Evolutionary conservation across 2,329 filamentous ascomycete species (phyloP), one percentile per base, ranked within the genome.

Genomic region (Monosporascus ibericus): DNA sequence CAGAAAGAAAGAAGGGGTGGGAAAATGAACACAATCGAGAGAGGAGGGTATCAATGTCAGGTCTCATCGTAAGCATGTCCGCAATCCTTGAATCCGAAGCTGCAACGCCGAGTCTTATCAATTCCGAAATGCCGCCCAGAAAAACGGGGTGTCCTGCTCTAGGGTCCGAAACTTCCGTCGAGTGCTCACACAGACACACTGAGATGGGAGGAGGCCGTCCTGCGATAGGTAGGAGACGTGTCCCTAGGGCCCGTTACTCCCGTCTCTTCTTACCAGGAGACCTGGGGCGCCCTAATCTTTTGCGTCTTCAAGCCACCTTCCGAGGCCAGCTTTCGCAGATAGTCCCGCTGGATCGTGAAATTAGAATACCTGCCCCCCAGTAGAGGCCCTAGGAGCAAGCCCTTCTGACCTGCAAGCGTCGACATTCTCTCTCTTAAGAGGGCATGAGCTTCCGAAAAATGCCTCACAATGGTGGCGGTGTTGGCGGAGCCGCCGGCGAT

Each of bases 401-500:
- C 50, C 0, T 66, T 60, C 8, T 67, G 61, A 9, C 65, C 60
- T 0, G 72, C 67, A 2, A 88, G 63, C 5, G 79, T 67, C 11
- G 62, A 65, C 76, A 92, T 84, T 34, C 81, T 78, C 3, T 78
- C 67, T 47, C 77, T 73, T 17, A 95, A 70, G 2, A 68, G 67
- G 9, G 74, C 63, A 63, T 84, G 80, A 0, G 88, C 88, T 2
- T 83, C 72, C 1, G 79, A 73, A 67, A 99, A 97, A 14, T 78
- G 76, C n/a, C 75, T 66, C 58, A 89, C 74, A 48, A 96, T 88
- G 8, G 80, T 74, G 0, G 70, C 59, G 7, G 87, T 88, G 58
- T 89, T 87, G 46, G 76, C 79, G 0, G 91, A 94, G 9, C 92
- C 92, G 9, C 91, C 91, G 0, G 94, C 86, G 25, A 99, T 94